These are phyloP conservation scores for Isatis tinctoria DNA, from an alignment of 345 rosid genomes.

Conservation along the genomic window DNA sequence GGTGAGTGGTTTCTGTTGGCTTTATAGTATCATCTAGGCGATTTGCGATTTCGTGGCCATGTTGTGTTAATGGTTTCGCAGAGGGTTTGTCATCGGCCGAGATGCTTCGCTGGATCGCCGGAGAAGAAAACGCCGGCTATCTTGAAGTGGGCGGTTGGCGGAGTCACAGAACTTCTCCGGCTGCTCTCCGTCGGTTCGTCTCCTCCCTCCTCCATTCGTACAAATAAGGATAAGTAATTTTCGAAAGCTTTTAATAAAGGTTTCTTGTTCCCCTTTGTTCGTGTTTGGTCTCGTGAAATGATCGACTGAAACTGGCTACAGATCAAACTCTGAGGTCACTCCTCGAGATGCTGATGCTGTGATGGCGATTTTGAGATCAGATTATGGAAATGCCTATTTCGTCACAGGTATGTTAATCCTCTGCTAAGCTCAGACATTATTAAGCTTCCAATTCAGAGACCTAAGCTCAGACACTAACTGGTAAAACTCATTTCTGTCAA, in stretches of 20 bases:
- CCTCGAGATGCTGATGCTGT: conserved; percentile 53
- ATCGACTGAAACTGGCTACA: conserved; percentile 17
- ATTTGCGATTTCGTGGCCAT: background rate
- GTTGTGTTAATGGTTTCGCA: conserved; percentile 9
- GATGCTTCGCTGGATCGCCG: conserved; percentile 48
- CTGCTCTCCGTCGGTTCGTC: conserved; percentile 39
- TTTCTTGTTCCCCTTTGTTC: background rate
- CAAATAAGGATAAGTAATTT: conserved; percentile 14
- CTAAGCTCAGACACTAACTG: background rate
- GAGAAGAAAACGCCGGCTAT: conserved; percentile 42
- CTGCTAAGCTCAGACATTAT: background rate
- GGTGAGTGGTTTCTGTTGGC: conserved; percentile 5
- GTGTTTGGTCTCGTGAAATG: conserved; percentile 6
- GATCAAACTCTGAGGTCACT: conserved; percentile 29
- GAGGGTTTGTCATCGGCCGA: conserved; percentile 29
- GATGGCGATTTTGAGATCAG: conserved; percentile 47
- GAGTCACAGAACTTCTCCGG: conserved; percentile 71
- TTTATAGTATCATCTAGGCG: background rate
- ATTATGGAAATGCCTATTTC: conserved; percentile 79
- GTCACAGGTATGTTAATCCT: conserved; percentile 53
- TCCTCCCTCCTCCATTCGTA: conserved; percentile 5
- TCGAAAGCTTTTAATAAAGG: background rate
- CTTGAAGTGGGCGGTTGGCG: conserved; percentile 61
- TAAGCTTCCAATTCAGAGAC: background rate
- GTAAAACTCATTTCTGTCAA: background rate